Conservation (phyloP, 768 basidiomycete genomes). For the Amanita subjunquillea region DNA sequence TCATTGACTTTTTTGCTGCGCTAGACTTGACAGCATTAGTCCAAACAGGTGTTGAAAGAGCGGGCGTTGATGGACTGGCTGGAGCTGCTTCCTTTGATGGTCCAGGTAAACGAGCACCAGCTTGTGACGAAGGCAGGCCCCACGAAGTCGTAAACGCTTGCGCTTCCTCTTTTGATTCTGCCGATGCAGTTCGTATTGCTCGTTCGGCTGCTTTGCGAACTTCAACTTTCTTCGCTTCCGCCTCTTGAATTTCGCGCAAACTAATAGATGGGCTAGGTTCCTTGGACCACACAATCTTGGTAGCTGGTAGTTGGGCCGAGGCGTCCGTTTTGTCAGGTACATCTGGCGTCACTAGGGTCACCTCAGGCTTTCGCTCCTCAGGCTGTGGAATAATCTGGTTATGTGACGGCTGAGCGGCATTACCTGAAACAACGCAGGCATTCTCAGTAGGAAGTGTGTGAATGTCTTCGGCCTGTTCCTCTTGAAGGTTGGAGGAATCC, state of each 20-base stretch:
- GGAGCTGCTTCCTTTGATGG: conserved; percentile 30
- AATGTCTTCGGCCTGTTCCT: neutral
- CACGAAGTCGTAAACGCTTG: conserved; percentile 66
- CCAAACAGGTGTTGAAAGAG: conserved; percentile 53
- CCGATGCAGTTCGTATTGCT: conserved; percentile 31
- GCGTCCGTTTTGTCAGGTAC: neutral
- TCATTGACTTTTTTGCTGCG: conserved; percentile 82
- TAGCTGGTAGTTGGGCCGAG: conserved; percentile 7
- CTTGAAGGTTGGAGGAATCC: neutral
- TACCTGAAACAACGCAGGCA: conserved; percentile 1
- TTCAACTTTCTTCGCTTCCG: conserved; percentile 75
- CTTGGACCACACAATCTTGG: conserved; percentile 56
- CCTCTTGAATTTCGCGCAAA: conserved; percentile 91
- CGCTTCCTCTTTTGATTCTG: conserved; percentile 41
- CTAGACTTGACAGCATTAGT: conserved; percentile 47
- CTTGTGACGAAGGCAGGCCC: conserved; percentile 82
- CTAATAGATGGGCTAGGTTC: conserved; percentile 48
- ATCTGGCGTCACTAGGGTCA: neutral
- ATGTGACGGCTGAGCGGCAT: conserved; percentile 8
- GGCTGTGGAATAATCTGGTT: neutral
- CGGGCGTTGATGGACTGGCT: conserved; percentile 17
- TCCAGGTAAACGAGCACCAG: conserved; percentile 37
- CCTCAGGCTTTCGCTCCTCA: neutral
- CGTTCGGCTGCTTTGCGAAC: conserved; percentile 65
- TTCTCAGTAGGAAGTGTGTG: conserved; percentile 7